A percentile compares a stretch with the other conserved stretches of the same genome.
Conservation (phyloP, 306 rosid species). For the Citrullus amarus region DNA sequence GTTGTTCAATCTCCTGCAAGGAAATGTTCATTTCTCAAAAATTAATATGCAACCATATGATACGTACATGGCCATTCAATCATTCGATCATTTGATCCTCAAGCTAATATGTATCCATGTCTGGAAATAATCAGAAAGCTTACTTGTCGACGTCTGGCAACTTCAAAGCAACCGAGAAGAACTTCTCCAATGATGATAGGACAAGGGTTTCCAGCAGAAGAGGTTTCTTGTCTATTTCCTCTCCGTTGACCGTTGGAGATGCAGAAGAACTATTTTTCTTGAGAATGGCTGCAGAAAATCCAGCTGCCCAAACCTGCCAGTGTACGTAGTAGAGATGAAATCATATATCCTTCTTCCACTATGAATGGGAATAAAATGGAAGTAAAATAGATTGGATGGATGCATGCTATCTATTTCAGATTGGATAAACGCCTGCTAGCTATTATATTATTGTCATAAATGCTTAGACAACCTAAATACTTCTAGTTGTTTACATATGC, state of each 20-base stretch:
- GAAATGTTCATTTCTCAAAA: not conserved
- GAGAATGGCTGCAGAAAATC: slow-evolving; percentile 67
- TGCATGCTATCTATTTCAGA: not conserved
- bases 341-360: not conserved
- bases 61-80: not conserved
- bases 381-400: not conserved
- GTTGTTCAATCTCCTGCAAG: slow-evolving; percentile 57
- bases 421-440: not conserved
- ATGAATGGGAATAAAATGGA: not conserved
- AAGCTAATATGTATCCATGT: not conserved
- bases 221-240: slow-evolving; percentile 32
- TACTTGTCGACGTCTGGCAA: slow-evolving; percentile 55
- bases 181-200: slow-evolving; percentile 41
- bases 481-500: not conserved
- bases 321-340: not conserved
- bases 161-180: slow-evolving; percentile 45
- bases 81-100: not conserved
- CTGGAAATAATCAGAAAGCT: slow-evolving; percentile 10
- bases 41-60: not conserved
- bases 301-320: slow-evolving; percentile 88
- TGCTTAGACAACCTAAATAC: not conserved
- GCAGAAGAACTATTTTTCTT: slow-evolving; percentile 47
- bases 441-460: not conserved
- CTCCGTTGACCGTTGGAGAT: slow-evolving; percentile 12
- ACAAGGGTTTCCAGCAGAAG: slow-evolving; percentile 32